Percentiles rank a stretch among this genome's conserved stretches.
phyloP scores from a whole-genome alignment of 768 basidiomycete species.

The Floccularia luteovirens region DNA sequence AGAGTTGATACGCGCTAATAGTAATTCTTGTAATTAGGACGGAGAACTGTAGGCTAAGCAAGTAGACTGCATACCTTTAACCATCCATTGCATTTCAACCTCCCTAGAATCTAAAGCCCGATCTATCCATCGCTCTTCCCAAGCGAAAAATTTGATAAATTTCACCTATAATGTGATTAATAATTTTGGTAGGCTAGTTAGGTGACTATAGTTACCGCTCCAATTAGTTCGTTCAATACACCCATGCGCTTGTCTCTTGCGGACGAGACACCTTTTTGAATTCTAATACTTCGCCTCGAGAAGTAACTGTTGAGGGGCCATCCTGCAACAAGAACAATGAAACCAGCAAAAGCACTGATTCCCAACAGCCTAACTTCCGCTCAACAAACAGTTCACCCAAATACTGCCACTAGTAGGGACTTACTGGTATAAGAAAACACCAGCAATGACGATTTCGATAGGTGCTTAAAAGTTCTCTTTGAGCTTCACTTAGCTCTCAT shows the following conservation, averaged over 20 bases:
- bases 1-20: slow-evolving; percentile 64
- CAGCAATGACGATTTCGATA: slow-evolving; percentile 70
- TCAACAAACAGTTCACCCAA: not conserved
- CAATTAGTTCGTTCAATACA: slow-evolving; percentile 71
- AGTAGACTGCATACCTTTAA: slow-evolving; percentile 40
- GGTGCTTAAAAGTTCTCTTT: slow-evolving; percentile 37
- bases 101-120: slow-evolving; percentile 57
- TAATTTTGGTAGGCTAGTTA: not conserved
- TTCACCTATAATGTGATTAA: slow-evolving; percentile 34
- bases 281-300: slow-evolving; percentile 49
- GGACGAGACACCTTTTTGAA: slow-evolving; percentile 49
- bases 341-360: slow-evolving; percentile 68
- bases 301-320: slow-evolving; percentile 70
- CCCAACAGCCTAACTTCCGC: slow-evolving; percentile 39
- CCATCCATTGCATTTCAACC: slow-evolving; percentile 70
- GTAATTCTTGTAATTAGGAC: too few species aligned
- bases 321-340: slow-evolving; percentile 55
- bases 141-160: slow-evolving; percentile 82
- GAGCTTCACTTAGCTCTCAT: slow-evolving; percentile 2
- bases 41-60: not conserved
- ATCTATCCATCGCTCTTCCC: slow-evolving; percentile 72
- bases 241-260: slow-evolving; percentile 75
- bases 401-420: slow-evolving; percentile 10
- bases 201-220: slow-evolving; percentile 33
- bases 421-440: slow-evolving; percentile 71